Evolutionary conservation across 2,329 filamentous ascomycete species (phyloP).

Genomic region (Tolypocladium album): DNA sequence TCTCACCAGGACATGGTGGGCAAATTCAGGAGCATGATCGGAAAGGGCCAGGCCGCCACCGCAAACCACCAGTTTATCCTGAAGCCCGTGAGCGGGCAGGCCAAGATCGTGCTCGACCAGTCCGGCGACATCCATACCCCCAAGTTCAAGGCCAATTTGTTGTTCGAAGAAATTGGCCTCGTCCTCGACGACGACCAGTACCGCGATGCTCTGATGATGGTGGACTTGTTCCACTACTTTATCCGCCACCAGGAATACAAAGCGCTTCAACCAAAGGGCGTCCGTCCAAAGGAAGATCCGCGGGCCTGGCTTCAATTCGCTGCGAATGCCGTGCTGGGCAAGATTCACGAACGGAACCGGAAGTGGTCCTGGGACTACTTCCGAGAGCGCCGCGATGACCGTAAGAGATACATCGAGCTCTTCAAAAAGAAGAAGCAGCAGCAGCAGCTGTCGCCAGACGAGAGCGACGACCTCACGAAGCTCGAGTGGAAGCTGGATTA

Average conservation of each 20-base stretch:
- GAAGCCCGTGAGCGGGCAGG: slow-evolving; percentile 89
- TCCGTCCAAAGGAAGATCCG: slow-evolving; percentile 77
- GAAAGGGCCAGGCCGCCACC: slow-evolving; percentile 50
- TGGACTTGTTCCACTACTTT: slow-evolving; percentile 97
- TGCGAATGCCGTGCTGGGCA: slow-evolving; percentile 75
- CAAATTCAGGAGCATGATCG: slow-evolving; percentile 70
- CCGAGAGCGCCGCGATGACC: slow-evolving; percentile 82
- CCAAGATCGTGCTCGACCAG: slow-evolving; percentile 92
- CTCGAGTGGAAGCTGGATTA: slow-evolving; percentile 86
- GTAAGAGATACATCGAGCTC: slow-evolving; percentile 76
- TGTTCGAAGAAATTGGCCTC: slow-evolving; percentile 96
- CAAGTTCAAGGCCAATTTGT: slow-evolving; percentile 78
- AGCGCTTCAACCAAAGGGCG: slow-evolving; percentile 73
- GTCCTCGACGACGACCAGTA: slow-evolving; percentile 98
- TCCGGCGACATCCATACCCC: slow-evolving; percentile 68
- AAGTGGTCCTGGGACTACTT: slow-evolving; percentile 97
- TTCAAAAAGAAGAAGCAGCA: slow-evolving; percentile 90
- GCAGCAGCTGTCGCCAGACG: slow-evolving; percentile 58
- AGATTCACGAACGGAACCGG: slow-evolving; percentile 89
- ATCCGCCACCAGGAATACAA: slow-evolving; percentile 97
- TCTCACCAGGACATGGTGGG: slow-evolving; percentile 67
- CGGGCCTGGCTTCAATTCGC: slow-evolving; percentile 89
- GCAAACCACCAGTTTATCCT: slow-evolving; percentile 80
- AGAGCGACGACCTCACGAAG: slow-evolving; percentile 59
- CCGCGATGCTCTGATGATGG: slow-evolving; percentile 92